phyloP scores from a whole-genome alignment of 768 basidiomycete species.

The Neoboletus magnificus region DNA sequence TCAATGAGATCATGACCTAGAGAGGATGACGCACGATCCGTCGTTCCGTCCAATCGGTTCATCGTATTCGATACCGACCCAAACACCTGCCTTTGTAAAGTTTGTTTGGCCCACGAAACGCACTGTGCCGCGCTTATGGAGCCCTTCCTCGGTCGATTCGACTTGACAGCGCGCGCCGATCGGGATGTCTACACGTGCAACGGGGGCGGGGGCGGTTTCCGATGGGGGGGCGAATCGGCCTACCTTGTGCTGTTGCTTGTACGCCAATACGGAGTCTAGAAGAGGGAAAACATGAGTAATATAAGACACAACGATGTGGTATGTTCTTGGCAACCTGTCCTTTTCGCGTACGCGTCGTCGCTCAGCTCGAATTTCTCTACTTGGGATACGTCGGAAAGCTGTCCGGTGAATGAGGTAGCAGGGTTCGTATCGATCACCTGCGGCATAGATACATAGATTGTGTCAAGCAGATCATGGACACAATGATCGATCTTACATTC shows the following conservation, averaged over 20 bases:
- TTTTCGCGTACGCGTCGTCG: conserved; percentile 72
- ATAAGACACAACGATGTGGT: neutral
- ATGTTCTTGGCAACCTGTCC: conserved; percentile 55
- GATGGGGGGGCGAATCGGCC: conserved; percentile 77
- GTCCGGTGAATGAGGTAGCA: conserved; percentile 70
- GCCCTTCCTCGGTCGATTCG: conserved; percentile 61
- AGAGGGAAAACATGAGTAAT: conserved; percentile 1
- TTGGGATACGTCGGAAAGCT: conserved; percentile 77
- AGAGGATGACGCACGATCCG: conserved; percentile 67
- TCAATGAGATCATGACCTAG: neutral
- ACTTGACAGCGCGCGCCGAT: conserved; percentile 83
- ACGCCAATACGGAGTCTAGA: conserved; percentile 83
- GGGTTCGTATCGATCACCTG: conserved; percentile 65
- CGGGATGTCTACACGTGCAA: conserved; percentile 45
- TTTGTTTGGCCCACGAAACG: conserved; percentile 79
- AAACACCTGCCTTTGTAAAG: conserved; percentile 65
- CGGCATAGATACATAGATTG: conserved; percentile 43
- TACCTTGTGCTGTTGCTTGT: conserved; percentile 82
- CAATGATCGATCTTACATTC: conserved; percentile 49
- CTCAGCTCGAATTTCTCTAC: conserved; percentile 93
- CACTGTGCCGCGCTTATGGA: conserved; percentile 79
- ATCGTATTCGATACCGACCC: conserved; percentile 94
- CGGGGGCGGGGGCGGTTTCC: conserved; percentile 29
- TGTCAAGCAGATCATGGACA: neutral
- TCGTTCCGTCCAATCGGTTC: conserved; percentile 96